A percentile compares a stretch with the other conserved stretches of the same genome.
Conservation (phyloP, 306 rosid genomes). For the Arachis stenosperma region DNA sequence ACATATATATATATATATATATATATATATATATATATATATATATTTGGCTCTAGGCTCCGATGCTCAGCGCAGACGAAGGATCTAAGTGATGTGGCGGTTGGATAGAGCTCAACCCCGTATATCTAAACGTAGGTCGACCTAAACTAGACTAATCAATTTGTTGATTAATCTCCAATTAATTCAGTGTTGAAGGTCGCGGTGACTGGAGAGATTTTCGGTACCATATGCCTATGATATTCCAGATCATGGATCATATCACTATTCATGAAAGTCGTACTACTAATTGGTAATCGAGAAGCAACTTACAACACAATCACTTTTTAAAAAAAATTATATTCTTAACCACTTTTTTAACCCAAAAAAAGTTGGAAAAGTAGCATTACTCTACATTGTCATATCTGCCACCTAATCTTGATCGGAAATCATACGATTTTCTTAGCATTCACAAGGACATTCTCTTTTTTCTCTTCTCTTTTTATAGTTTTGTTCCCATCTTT, state of each 20-base stretch:
- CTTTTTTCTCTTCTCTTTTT: neutral
- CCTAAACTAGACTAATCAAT: neutral
- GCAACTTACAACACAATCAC: neutral
- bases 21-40: no score
- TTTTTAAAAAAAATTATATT: neutral
- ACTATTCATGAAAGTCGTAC: neutral
- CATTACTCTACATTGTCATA: neutral
- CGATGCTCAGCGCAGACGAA: no score
- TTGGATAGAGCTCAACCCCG: neutral
- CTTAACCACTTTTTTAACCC: neutral
- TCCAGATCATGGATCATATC: neutral
- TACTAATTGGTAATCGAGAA: neutral
- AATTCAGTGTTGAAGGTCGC: neutral
- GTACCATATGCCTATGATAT: neutral
- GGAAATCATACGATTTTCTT: constrained; percentile 8
- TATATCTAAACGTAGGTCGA: neutral
- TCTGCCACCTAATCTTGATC: neutral
- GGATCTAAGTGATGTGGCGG: neutral
- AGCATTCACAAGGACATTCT: constrained; percentile 8
- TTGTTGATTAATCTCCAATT: neutral
- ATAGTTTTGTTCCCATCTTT: neutral
- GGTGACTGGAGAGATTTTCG: neutral
- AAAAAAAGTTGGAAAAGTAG: neutral
- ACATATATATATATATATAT: no score
- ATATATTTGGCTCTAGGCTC: no score